A percentile compares a stretch with the other conserved stretches of the same genome.
These are phyloP conservation scores for Phanerochaete carnosa DNA, from an alignment of 768 basidiomycete genomes.

Conservation along the genomic window DNA sequence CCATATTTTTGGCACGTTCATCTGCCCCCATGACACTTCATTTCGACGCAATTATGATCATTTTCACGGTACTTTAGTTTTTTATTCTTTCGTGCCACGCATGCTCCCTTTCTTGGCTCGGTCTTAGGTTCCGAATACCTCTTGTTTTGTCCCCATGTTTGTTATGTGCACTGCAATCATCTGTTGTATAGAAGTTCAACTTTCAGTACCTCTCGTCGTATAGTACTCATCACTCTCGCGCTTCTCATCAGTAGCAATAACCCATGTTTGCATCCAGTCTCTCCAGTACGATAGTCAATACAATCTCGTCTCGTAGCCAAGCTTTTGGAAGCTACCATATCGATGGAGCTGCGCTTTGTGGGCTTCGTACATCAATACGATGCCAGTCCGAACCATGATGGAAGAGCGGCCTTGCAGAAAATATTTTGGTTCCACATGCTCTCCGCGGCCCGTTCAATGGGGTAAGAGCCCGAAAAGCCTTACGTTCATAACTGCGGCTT, in stretches of 20 bases:
- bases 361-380: too few species aligned
- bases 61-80: slow-evolving; percentile 1
- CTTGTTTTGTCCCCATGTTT: slow-evolving; percentile 5
- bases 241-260: slow-evolving; percentile 5
- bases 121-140: background rate
- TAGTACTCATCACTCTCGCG: background rate
- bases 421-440: too few species aligned
- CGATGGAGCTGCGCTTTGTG: too few species aligned
- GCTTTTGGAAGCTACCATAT: too few species aligned
- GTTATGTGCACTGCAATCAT: slow-evolving; percentile 2
- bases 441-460: too few species aligned
- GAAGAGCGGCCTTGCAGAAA: too few species aligned
- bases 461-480: too few species aligned
- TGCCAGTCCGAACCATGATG: too few species aligned
- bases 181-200: slow-evolving; percentile 1
- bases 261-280: slow-evolving; percentile 5
- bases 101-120: background rate
- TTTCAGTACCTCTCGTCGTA: background rate
- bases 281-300: slow-evolving; percentile 2
- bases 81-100: background rate
- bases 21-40: slow-evolving; percentile 7
- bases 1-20: background rate
- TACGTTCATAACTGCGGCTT: too few species aligned
- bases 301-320: background rate
- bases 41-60: background rate